These are phyloP conservation scores for Tilletia walkeri DNA, from an alignment of 1,284 basidiomycete genomes.

Conservation along the genomic window DNA sequence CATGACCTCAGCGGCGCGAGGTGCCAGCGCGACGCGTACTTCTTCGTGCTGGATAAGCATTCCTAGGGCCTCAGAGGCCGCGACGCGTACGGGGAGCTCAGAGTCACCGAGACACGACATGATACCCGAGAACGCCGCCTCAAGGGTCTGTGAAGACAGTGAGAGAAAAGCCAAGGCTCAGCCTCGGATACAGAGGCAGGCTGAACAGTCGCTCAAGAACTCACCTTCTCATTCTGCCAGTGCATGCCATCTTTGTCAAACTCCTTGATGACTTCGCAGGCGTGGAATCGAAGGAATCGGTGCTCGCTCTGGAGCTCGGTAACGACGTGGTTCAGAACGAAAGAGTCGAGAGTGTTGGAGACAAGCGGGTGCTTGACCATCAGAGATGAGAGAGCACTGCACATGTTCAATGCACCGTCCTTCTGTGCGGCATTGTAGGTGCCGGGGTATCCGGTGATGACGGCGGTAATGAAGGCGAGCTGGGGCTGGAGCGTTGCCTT, in stretches of 20 bases:
- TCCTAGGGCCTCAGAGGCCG: constrained; percentile 76
- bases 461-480: constrained; percentile 49
- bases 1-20: constrained; percentile 80
- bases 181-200: too few species aligned
- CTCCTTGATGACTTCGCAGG: constrained; percentile 44
- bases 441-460: constrained; percentile 42
- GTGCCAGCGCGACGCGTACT: constrained; percentile 72
- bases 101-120: constrained; percentile 60
- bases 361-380: constrained; percentile 49
- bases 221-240: constrained; percentile 28
- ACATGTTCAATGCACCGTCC: constrained; percentile 51
- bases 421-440: constrained; percentile 42
- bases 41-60: constrained; percentile 69
- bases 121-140: constrained; percentile 47
- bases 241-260: constrained; percentile 49
- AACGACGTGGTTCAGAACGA: constrained; percentile 50
- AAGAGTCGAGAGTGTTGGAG: constrained; percentile 41
- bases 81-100: constrained; percentile 78
- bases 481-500: constrained; percentile 48
- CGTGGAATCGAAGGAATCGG: constrained; percentile 48
- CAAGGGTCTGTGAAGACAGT: constrained; percentile 30
- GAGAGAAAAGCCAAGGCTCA: too few species aligned
- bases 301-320: constrained; percentile 46
- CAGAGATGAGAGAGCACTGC: constrained; percentile 39
- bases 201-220: too few species aligned